These are phyloP conservation scores for Fusarium tricinctum DNA, from an alignment of 2,329 filamentous ascomycete species.

Conservation along the genomic window DNA sequence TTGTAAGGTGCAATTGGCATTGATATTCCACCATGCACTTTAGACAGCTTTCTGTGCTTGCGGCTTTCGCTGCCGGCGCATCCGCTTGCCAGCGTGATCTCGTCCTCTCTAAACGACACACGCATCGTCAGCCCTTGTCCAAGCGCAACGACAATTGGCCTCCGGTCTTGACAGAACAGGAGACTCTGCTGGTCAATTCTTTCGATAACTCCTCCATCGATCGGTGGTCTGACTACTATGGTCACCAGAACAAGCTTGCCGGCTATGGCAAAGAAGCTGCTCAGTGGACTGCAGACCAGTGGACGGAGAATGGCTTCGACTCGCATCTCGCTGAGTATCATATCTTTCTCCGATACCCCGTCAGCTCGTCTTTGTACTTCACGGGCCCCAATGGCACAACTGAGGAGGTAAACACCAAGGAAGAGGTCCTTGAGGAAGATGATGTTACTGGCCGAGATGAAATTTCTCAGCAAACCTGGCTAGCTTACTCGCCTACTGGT, in stretches of 20 bases:
- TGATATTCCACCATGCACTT: conserved; percentile 34
- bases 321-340: conserved; percentile 63
- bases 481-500: conserved; percentile 85
- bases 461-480: conserved; percentile 79
- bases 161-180: conserved; percentile 52
- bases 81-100: conserved; percentile 53
- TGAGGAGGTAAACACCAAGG: conserved; percentile 76
- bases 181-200: conserved; percentile 54
- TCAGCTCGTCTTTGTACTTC: conserved; percentile 65
- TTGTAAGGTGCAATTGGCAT: not conserved
- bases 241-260: conserved; percentile 57
- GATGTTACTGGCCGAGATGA: conserved; percentile 77
- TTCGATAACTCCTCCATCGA: conserved; percentile 57
- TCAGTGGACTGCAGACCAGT: conserved; percentile 57
- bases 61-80: conserved; percentile 41
- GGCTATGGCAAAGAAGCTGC: conserved; percentile 56
- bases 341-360: conserved; percentile 72
- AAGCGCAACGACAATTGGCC: conserved; percentile 55
- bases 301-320: conserved; percentile 55
- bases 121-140: conserved; percentile 51
- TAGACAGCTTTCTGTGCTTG: conserved; percentile 34
- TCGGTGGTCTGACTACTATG: conserved; percentile 58
- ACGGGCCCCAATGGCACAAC: conserved; percentile 60
- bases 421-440: conserved; percentile 80
- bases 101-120: conserved; percentile 47